Percentiles rank a stretch among this genome's conserved stretches.
phyloP scores from a whole-genome alignment of 768 basidiomycete genomes.

The Amanita thiersii region DNA sequence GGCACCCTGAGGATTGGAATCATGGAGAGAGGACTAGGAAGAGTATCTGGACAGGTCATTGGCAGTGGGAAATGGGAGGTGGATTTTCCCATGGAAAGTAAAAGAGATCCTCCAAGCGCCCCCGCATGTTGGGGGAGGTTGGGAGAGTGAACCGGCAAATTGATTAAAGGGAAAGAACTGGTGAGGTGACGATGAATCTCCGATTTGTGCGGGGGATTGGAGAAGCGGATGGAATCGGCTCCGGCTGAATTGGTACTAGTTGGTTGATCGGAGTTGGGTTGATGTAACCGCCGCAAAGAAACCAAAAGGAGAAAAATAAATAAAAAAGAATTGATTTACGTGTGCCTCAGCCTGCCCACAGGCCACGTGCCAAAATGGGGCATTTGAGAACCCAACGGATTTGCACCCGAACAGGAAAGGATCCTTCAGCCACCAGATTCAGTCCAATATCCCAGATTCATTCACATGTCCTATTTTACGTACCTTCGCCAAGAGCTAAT shows the following conservation, averaged over 20 bases:
- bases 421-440: conserved; percentile 5
- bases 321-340: conserved; percentile 8
- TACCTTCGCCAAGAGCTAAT: conserved; percentile 7
- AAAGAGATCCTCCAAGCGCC: too few species aligned
- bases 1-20: too few species aligned
- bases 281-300: background rate
- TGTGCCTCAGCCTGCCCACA: too few species aligned
- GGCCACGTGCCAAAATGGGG: conserved; percentile 10
- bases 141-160: too few species aligned
- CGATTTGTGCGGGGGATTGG: conserved; percentile 8
- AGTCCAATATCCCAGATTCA: conserved; percentile 1
- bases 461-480: conserved; percentile 7
- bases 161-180: too few species aligned
- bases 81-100: too few species aligned
- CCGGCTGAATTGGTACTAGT: conserved; percentile 5
- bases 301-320: conserved; percentile 5
- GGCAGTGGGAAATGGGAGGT: too few species aligned
- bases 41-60: too few species aligned
- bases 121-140: too few species aligned
- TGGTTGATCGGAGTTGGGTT: conserved; percentile 6
- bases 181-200: background rate
- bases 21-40: too few species aligned
- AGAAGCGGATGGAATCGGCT: conserved; percentile 4
- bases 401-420: conserved; percentile 8
- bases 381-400: conserved; percentile 8